These are phyloP conservation scores for Graphilbum fragrans DNA, from an alignment of 2,329 filamentous ascomycete genomes.

Conservation along the genomic window DNA sequence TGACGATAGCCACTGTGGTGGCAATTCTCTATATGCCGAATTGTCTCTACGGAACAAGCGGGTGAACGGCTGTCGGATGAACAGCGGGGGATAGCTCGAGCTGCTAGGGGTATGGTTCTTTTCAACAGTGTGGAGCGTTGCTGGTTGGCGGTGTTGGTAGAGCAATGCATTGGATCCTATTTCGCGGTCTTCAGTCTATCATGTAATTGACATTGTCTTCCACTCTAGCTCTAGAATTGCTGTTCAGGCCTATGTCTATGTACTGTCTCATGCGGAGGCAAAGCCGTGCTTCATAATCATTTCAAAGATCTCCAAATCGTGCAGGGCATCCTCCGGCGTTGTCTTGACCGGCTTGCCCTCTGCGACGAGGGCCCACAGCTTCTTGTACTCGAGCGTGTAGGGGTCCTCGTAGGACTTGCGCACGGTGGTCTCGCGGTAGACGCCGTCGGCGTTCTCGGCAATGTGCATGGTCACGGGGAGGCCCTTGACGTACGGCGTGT, in stretches of 20 bases:
- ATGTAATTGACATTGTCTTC: no score
- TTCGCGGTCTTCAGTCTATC: no score
- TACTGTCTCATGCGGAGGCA: neutral
- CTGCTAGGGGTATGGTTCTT: no score
- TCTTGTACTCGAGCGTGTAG: slow-evolving; percentile 23
- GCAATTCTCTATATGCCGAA: no score
- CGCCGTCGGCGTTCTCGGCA: slow-evolving; percentile 21
- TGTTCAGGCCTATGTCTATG: neutral
- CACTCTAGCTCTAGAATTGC: no score
- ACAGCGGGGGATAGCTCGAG: no score
- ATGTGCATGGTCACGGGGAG: slow-evolving; percentile 36
- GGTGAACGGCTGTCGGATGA: no score
- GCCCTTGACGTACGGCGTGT: slow-evolving; percentile 45
- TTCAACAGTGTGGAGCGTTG: no score
- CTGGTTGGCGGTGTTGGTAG: no score
- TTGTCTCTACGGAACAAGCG: no score
- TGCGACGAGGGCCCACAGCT: neutral
- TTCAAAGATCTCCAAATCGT: neutral
- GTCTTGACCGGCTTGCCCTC: neutral
- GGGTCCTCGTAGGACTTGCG: slow-evolving; percentile 31
- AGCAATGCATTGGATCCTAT: no score
- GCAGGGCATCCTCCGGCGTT: neutral
- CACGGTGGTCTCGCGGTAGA: slow-evolving; percentile 25
- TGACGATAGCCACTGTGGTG: no score
- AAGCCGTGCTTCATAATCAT: neutral